Evolutionary conservation across 805 yeast species (phyloP), one percentile per base, ranked within the genome.

Genomic region (Suhomyces tanzawaensis): DNA sequence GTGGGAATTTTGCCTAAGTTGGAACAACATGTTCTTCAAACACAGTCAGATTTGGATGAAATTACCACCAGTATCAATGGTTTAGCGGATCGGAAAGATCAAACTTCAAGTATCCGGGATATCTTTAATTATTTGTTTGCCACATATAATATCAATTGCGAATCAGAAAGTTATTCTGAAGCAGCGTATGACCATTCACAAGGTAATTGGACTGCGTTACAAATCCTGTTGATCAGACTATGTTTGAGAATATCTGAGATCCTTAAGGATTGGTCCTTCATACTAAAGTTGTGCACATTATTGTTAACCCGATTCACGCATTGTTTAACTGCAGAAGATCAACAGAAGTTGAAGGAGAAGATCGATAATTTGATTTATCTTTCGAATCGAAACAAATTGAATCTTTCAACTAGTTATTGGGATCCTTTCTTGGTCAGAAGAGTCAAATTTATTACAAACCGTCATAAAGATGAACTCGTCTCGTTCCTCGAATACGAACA

Each of bases 371-470:
- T 59, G 9, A 34, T 52, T 1, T 45, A 46, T 19, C 19, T 45
- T 9, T 44, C 59, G 23, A 58, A 23, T 40, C 54, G 43, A 51
- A 64, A 41, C 33, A 56, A 29, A 12, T 51, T 60, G 9, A 41
- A 52, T 7, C 46, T 66, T 9, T 48, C 48, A 1, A 44, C 61
- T 8, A 60, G 66, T 1, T 87, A 86, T 51, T 86, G 95, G 86
- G 96, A 91, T 57, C 79, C 82, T 1, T 73, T 69, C 39, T 39
- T 91, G 7, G 62, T 86, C 1, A 66, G 90, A 42, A 72, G 69
- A 19, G 62, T 80, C 7, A 52, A 57, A 16, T 55, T 78, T 32
- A 47, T 59, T 2, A 47, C 35, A 27, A 47, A 40, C 21, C 47
- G 47, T 19, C 32, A 39, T 15, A 46, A 46, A 13, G 72, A 64